These are phyloP conservation scores for Chrysophaeum taylorii DNA, from an alignment of 352 stramenopile genomes.

Conservation along the genomic window DNA sequence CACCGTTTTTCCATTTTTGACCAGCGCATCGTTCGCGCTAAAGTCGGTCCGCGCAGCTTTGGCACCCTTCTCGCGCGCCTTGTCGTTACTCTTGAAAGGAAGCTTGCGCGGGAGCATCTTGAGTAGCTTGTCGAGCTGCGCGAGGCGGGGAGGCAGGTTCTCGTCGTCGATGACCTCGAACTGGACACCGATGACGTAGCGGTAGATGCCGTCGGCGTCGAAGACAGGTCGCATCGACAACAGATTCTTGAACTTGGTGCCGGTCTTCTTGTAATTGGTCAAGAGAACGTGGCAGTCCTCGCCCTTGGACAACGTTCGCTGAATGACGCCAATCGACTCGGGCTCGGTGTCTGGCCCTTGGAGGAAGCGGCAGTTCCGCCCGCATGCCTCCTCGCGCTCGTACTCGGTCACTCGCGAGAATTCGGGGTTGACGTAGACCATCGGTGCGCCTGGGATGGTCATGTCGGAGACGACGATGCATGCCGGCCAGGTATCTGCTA, in stretches of 20 bases:
- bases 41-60: constrained; percentile 14
- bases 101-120: constrained; percentile 25
- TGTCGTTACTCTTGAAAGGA: constrained; percentile 22
- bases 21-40: constrained; percentile 25
- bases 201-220: constrained; percentile 16
- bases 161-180: constrained; percentile 29
- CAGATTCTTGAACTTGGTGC: background rate
- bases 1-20: no score
- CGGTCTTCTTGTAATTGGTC: constrained; percentile 33
- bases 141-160: constrained; percentile 29
- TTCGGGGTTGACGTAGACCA: constrained; percentile 18
- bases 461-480: constrained; percentile 32
- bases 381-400: constrained; percentile 30
- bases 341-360: constrained; percentile 29
- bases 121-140: constrained; percentile 33
- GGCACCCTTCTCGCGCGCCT: constrained; percentile 20
- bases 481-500: constrained; percentile 19
- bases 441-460: constrained; percentile 22
- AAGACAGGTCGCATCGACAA: background rate
- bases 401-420: constrained; percentile 24
- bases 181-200: constrained; percentile 31
- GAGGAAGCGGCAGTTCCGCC: constrained; percentile 35
- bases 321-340: constrained; percentile 5
- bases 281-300: constrained; percentile 9
- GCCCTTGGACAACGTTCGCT: constrained; percentile 1